Base-by-base conservation (phyloP, 345 rosid species). In the Syzygium oleosum region DNA sequence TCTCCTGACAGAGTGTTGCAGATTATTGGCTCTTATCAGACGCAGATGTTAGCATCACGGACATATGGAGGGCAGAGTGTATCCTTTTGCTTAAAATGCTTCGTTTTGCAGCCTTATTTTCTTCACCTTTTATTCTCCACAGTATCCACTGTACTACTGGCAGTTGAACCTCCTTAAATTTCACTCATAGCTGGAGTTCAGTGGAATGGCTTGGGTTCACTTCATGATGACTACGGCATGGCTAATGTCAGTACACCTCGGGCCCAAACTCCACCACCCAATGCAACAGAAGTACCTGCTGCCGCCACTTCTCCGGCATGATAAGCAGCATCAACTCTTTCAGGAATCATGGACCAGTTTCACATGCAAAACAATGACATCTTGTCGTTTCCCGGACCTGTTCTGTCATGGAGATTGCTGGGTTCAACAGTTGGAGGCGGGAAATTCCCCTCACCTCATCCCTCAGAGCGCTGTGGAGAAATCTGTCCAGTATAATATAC, bases 11-110 rank as follows among this genome's bases (percentile, higher is more conserved):
- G 90, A 92, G 92, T 89, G 97, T 93, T 85, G 96, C 94, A 85
- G 99, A 98, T 91, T 98, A 96, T 94, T 96, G 98, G 99, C 97
- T 96, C 54, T 93, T 93, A 90, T 96, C 99, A 90, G 99, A 98
- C 87, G 93, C 96, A 23, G 97, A 91, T 29, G 94, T 96, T 89
- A 96, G 99, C 94, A 93, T 96, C 87, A 96, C 98, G 31, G 97
- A 96, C 92, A 91, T 95, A 89, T 98, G 99, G 99, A 92, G 88
- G 55, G 89, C 93, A 83, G 99, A 96, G 88, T 84, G 99, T 96
- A 98, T 96, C 96, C 97, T 95, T 87, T 51, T 12, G 56, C 52
- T 85, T 85, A 22, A 49, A 31, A 16, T 43, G 27, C 49, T 84
- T 68, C 21, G 38, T 79, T 56, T 68, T 13, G 52, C 59, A 86